Conservation (phyloP, 1,284 basidiomycete genomes). For the Mycena citricolor region DNA sequence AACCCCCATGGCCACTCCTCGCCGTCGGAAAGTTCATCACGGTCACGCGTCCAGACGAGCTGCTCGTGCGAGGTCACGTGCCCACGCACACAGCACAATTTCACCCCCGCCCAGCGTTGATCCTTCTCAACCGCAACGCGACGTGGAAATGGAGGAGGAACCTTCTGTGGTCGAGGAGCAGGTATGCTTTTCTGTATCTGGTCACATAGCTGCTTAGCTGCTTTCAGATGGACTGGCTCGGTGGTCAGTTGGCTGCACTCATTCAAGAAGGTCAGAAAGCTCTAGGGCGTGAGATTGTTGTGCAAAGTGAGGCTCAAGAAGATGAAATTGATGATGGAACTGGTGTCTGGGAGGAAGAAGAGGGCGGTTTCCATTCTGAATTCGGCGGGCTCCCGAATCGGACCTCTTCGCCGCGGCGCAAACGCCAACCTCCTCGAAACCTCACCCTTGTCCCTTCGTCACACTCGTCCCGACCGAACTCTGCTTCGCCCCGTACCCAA, state of each 20-base stretch:
- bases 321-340: constrained; percentile 73
- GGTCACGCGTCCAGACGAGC: constrained; percentile 17
- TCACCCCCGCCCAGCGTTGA: constrained; percentile 23
- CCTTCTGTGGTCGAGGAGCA: constrained; percentile 43
- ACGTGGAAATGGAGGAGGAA: constrained; percentile 27
- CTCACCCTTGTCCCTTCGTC: constrained; percentile 27
- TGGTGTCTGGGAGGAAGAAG: constrained; percentile 69
- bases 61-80: too few species aligned
- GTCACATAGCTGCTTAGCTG: constrained; percentile 4
- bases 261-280: constrained; percentile 75
- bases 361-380: constrained; percentile 20
- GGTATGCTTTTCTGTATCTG: constrained; percentile 32
- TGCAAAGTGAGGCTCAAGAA: constrained; percentile 67
- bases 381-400: constrained; percentile 24
- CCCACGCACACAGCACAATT: constrained; percentile 34
- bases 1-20: constrained; percentile 29
- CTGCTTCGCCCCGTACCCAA: constrained; percentile 20
- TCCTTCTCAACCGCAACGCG: constrained; percentile 5
- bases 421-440: constrained; percentile 28
- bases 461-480: constrained; percentile 29
- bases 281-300: constrained; percentile 66
- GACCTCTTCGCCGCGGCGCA: constrained; percentile 22
- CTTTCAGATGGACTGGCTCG: constrained; percentile 72
- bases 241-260: constrained; percentile 59
- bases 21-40: constrained; percentile 23